phyloP scores from a whole-genome alignment of 176 grass and related monocot species.

The Bonia amplexicaulis region DNA sequence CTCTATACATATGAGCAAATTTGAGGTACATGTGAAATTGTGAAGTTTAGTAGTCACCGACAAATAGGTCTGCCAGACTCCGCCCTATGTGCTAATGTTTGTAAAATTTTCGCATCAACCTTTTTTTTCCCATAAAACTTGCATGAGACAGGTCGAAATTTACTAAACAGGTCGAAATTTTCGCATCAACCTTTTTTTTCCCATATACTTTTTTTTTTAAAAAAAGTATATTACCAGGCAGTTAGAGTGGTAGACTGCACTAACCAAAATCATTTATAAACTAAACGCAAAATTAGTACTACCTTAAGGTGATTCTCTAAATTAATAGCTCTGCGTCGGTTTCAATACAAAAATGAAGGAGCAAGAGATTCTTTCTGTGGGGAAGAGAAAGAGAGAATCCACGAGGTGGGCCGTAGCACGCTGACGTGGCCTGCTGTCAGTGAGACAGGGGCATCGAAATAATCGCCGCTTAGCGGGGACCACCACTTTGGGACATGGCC shows the following conservation, averaged over 20 bases:
- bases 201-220: too few relatives aligned
- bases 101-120: neutral
- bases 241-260: neutral
- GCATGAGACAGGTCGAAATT: too few relatives aligned
- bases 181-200: too few relatives aligned
- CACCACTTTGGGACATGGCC: neutral
- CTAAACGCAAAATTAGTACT: neutral
- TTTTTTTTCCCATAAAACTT: neutral
- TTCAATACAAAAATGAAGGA: too few relatives aligned
- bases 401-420: neutral
- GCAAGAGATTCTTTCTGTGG: neutral
- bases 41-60: neutral
- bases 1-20: neutral
- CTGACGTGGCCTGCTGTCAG: conserved; percentile 19
- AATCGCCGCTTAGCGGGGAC: conserved; percentile 25
- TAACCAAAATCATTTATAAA: neutral
- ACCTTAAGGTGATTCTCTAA: neutral
- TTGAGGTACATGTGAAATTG: neutral
- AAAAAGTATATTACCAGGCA: neutral
- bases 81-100: neutral
- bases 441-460: conserved; percentile 27
- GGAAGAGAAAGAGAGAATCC: conserved; percentile 6
- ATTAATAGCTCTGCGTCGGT: too few relatives aligned
- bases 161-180: too few relatives aligned
- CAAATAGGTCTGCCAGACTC: neutral